Conservation (phyloP, 345 rosid species). For the Brassica rapa region DNA sequence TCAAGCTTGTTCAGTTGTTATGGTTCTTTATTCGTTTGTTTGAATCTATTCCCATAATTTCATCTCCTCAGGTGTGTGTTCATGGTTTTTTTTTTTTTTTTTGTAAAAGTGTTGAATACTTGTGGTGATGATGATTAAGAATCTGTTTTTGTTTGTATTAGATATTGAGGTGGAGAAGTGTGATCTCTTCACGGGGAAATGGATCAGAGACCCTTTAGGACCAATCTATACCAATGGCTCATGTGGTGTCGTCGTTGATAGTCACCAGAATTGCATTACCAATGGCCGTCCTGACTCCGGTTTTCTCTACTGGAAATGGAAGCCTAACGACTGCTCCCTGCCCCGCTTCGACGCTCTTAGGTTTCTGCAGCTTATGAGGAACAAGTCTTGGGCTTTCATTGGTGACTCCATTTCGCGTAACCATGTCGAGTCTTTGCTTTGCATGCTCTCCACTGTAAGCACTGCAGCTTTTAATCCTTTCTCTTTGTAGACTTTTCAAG, state of each 20-base stretch:
- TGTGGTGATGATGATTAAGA: constrained; percentile 5
- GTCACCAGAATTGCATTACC: constrained; percentile 85
- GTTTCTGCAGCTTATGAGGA: constrained; percentile 73
- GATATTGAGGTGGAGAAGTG: constrained; percentile 58
- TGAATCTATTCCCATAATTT: background rate
- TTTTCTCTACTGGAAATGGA: constrained; percentile 90
- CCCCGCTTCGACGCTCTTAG: constrained; percentile 64
- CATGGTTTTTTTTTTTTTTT: constrained; percentile 1
- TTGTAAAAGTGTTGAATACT: background rate
- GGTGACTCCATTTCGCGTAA: constrained; percentile 97
- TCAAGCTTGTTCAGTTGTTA: background rate
- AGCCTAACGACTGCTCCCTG: constrained; percentile 67
- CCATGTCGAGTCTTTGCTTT: constrained; percentile 84
- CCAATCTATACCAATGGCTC: constrained; percentile 39
- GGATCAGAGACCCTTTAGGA: constrained; percentile 78
- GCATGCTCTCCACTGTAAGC: constrained; percentile 74
- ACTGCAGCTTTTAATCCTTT: background rate
- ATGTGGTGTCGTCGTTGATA: constrained; percentile 48
- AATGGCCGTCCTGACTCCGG: constrained; percentile 87
- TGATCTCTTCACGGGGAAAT: constrained; percentile 79
- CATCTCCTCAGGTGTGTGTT: constrained; percentile 2
- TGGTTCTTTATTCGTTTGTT: constrained; percentile 12
- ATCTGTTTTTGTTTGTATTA: constrained; percentile 5
- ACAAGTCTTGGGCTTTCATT: constrained; percentile 76
- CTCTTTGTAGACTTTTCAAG: constrained; percentile 8